A percentile compares a stretch with the other conserved stretches of the same genome.
phyloP scores from a whole-genome alignment of 2,329 filamentous ascomycete genomes.

The Bimuria novae-zelandiae region DNA sequence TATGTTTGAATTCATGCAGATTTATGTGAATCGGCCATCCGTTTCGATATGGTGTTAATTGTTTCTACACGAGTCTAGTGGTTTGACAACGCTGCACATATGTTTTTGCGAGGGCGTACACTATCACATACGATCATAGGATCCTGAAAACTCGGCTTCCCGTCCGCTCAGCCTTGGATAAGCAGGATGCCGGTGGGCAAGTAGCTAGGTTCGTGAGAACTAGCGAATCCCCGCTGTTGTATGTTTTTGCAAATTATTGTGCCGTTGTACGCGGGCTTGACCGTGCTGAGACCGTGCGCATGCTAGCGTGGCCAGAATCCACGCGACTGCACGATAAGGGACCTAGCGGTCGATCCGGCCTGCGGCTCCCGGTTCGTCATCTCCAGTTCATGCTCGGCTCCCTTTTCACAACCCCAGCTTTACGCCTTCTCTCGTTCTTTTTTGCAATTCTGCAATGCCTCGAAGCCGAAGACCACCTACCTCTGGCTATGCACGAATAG shows the following conservation, averaged over 20 bases:
- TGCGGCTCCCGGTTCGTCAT: slow-evolving; percentile 3
- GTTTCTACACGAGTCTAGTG: too few species aligned
- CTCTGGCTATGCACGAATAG: slow-evolving; percentile 57
- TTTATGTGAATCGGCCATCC: too few species aligned
- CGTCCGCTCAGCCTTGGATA: too few species aligned
- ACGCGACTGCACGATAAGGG: neutral
- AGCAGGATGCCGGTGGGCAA: too few species aligned
- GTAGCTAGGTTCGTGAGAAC: neutral
- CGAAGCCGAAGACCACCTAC: slow-evolving; percentile 47
- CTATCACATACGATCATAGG: too few species aligned
- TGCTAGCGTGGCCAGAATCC: neutral
- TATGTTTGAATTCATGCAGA: too few species aligned
- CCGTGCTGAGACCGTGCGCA: too few species aligned
- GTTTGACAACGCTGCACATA: too few species aligned
- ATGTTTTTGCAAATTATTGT: neutral
- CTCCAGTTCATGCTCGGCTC: slow-evolving; percentile 11
- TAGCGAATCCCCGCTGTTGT: neutral
- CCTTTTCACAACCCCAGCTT: slow-evolving; percentile 15
- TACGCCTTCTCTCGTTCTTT: slow-evolving; percentile 9
- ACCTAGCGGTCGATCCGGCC: slow-evolving; percentile 1
- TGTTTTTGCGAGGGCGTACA: too few species aligned
- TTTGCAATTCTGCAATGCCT: slow-evolving; percentile 31
- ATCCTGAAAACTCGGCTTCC: too few species aligned
- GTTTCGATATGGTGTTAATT: too few species aligned
- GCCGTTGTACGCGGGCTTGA: too few species aligned